phyloP scores from a whole-genome alignment of 116 monocot species.

The Posidonia oceanica region DNA sequence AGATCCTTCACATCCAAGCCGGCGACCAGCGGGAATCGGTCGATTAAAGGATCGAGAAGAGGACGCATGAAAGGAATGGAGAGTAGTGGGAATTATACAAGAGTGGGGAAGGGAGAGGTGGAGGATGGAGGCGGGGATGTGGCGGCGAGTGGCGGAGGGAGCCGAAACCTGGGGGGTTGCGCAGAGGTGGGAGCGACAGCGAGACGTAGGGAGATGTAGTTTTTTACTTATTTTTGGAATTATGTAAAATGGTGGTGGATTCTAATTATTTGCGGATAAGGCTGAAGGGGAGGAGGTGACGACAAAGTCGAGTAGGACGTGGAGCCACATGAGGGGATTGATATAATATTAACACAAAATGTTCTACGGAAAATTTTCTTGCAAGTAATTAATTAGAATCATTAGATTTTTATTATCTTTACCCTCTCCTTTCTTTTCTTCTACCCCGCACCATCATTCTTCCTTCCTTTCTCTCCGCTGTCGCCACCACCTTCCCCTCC shows the following conservation, averaged over 20 bases:
- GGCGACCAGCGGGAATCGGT: neutral
- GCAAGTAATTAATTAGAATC: too few species aligned
- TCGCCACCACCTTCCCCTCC: too few species aligned
- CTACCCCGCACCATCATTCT: too few species aligned
- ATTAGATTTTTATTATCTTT: too few species aligned
- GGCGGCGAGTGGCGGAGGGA: neutral
- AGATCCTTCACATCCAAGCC: neutral
- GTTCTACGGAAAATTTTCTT: too few species aligned
- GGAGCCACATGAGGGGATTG: too few species aligned
- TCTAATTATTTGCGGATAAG: neutral
- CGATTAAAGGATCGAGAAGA: neutral
- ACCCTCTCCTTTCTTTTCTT: too few species aligned
- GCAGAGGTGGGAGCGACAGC: neutral
- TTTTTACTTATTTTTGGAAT: neutral
- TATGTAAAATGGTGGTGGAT: too few species aligned
- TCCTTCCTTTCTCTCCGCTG: too few species aligned
- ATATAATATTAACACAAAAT: too few species aligned
- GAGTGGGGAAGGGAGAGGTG: neutral
- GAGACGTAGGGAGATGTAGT: neutral
- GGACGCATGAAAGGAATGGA: neutral
- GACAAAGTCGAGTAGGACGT: neutral
- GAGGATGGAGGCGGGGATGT: neutral
- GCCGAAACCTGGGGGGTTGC: neutral
- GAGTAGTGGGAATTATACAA: neutral
- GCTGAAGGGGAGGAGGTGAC: neutral